Evolutionary conservation across 192 early-diverging fungal genomes (phyloP).

Genomic region (Coemansia furcata): DNA sequence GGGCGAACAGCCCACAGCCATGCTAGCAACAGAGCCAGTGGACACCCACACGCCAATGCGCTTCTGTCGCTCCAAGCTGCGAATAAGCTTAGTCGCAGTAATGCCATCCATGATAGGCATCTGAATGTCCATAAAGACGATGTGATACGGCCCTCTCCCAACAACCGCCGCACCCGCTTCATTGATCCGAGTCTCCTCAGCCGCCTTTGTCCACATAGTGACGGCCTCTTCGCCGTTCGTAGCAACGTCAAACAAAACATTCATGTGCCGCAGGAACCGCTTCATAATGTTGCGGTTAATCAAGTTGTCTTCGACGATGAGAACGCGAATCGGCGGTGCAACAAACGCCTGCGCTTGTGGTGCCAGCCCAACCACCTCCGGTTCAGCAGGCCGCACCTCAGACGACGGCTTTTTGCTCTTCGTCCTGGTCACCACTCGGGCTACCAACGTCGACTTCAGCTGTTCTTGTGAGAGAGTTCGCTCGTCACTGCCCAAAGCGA

Average conservation of each 20-base stretch:
- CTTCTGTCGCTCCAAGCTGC: slow-evolving; percentile 61
- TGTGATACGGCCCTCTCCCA: slow-evolving; percentile 52
- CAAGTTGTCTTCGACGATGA: slow-evolving; percentile 80
- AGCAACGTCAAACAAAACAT: slow-evolving; percentile 73
- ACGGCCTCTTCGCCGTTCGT: slow-evolving; percentile 81
- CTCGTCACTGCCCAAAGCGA: background rate
- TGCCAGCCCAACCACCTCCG: background rate
- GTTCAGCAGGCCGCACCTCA: slow-evolving; percentile 6
- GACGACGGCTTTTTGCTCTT: slow-evolving; percentile 12
- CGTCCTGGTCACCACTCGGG: background rate
- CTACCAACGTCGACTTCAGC: background rate
- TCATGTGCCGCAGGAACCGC: slow-evolving; percentile 68
- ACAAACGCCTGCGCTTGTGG: background rate
- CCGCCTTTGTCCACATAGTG: slow-evolving; percentile 64
- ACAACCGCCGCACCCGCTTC: slow-evolving; percentile 2
- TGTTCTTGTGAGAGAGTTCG: background rate
- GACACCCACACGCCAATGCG: slow-evolving; percentile 44
- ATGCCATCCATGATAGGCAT: slow-evolving; percentile 91
- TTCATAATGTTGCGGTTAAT: slow-evolving; percentile 73
- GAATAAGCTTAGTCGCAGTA: slow-evolving; percentile 77
- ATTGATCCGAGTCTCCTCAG: slow-evolving; percentile 16
- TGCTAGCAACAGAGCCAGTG: slow-evolving; percentile 67
- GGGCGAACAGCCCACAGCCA: slow-evolving; percentile 72
- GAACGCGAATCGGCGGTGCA: slow-evolving; percentile 62
- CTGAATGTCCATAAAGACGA: slow-evolving; percentile 87